Evolutionary conservation across 371 early-diverging fungal species (phyloP), one percentile per base, ranked within the genome.

Genomic region (Sanchytrium tribonematis): DNA sequence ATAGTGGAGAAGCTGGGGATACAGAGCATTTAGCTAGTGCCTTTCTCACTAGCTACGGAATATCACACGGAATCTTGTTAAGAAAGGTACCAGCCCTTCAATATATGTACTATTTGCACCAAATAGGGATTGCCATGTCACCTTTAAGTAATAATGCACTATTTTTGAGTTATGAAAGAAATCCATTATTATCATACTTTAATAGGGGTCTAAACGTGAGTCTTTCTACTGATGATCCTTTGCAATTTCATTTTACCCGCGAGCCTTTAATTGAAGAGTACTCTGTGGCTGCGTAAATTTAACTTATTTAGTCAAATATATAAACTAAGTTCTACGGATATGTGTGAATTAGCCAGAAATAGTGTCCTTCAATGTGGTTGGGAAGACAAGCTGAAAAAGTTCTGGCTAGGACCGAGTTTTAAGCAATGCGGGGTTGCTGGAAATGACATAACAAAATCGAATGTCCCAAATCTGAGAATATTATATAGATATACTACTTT

Each of bases 221-320:
- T 12, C 78, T 98, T 31, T 93, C 93, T 1, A 96, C 97, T 0
- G 98, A 98, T 77, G 98, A 98, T 78, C 98, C 98, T 1, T 75
- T 98, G 29, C 97, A 98, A 77, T 97, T 98, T 81, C 98, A 98
- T 73, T 96, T 90, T 71, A 96, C 97, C 17, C 89, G 90, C 74
- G 98, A 98, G 76, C 98, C 98, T 0, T 75, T 98, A 74, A 98
- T 97, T 75, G 98, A 98, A 76, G 98, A 98, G 76, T 98, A 95
- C 79, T 90, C 91, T 74, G 90, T 96, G 0, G 96, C 94, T 0
- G 88, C 96, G n/a, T 96, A 90, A 84, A 84, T 83, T 69, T 17
- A 69, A 30, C 29, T 31, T 1, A 31, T 68, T 66, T 69, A 30
- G 70, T 17, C 74, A 90, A 84, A 96, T 98, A 70, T 98, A 93